Percentiles rank a stretch among this genome's conserved stretches.
Conservation (phyloP, 495 filamentous ascomycete genomes). For the Hyaloscypha finlandica region DNA sequence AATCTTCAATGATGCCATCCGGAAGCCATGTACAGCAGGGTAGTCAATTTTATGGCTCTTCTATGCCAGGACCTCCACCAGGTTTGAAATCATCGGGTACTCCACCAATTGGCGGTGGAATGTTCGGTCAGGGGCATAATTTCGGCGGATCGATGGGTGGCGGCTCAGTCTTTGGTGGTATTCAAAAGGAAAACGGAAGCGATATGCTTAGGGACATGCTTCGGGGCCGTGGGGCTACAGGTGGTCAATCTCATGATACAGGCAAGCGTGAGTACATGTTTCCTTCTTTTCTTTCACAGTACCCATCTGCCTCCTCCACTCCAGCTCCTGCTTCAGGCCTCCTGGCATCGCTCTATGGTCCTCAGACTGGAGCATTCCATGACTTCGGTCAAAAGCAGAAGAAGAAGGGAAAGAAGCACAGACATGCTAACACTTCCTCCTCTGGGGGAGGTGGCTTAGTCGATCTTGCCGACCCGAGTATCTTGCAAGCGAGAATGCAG, state of each 20-base stretch:
- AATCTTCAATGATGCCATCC: conserved; percentile 85
- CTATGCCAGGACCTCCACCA: conserved; percentile 89
- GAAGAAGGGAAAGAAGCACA: conserved; percentile 99
- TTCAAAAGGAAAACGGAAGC: conserved; percentile 69
- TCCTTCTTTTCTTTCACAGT: conserved; percentile 78
- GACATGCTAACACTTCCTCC: conserved; percentile 99
- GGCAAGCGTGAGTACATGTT: conserved; percentile 94
- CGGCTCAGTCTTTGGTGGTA: conserved; percentile 61
- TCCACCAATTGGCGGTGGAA: conserved; percentile 78
- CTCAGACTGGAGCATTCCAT: conserved; percentile 79
- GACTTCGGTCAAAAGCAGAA: conserved; percentile 92
- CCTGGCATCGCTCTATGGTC: conserved; percentile 86
- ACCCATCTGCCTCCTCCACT: conserved; percentile 77
- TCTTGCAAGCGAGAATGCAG: conserved; percentile 97
- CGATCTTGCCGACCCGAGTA: conserved; percentile 99
- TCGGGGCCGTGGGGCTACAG: conserved; percentile 57
- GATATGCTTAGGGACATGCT: conserved; percentile 82
- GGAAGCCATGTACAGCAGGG: conserved; percentile 38
- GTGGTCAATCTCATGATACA: conserved; percentile 70
- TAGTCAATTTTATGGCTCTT: conserved; percentile 62
- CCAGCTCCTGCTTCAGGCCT: conserved; percentile 86
- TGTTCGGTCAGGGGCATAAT: conserved; percentile 76
- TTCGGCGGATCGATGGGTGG: conserved; percentile 59
- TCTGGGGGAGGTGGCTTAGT: conserved; percentile 96
- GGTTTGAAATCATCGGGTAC: conserved; percentile 93